Conservation (phyloP, 805 yeast species). For the Candida maltosa region DNA sequence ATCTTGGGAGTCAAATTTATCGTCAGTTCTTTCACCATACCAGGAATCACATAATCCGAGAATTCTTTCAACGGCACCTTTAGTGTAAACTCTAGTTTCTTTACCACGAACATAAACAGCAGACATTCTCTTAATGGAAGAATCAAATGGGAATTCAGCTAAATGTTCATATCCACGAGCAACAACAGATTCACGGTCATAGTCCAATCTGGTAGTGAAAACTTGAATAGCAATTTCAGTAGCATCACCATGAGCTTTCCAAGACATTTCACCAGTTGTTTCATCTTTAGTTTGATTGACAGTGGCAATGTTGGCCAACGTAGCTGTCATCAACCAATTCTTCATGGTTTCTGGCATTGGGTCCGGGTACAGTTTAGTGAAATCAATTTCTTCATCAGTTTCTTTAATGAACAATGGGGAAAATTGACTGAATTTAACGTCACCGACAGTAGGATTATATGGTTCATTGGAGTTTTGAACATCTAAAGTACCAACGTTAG, state of each 20-base stretch:
- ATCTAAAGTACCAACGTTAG: slow-evolving; percentile 54
- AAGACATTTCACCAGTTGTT: slow-evolving; percentile 33
- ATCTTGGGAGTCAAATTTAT: too few relatives aligned
- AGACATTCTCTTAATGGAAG: slow-evolving; percentile 31
- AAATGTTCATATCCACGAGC: slow-evolving; percentile 15
- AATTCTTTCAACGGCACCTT: slow-evolving; percentile 33
- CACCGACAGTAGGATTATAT: slow-evolving; percentile 61
- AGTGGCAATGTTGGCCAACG: slow-evolving; percentile 77
- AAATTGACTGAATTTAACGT: slow-evolving; percentile 27
- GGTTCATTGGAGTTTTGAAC: slow-evolving; percentile 58
- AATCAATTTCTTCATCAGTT: slow-evolving; percentile 35
- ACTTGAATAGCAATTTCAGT: slow-evolving; percentile 35
- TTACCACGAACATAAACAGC: slow-evolving; percentile 14
- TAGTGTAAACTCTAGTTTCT: slow-evolving; percentile 15
- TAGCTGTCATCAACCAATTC: slow-evolving; percentile 60
- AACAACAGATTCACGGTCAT: slow-evolving; percentile 17
- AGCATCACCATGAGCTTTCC: slow-evolving; percentile 63
- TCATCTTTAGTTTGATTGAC: slow-evolving; percentile 52
- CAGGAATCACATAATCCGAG: slow-evolving; percentile 21
- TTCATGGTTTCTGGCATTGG: slow-evolving; percentile 14
- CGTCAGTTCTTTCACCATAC: slow-evolving; percentile 13
- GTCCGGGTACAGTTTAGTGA: slow-evolving; percentile 13
- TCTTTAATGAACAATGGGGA: slow-evolving; percentile 36
- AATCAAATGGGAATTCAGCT: slow-evolving; percentile 30
- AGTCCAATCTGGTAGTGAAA: slow-evolving; percentile 24